Evolutionary conservation across 345 rosid species (phyloP).

Genomic region (Odontarrhena argentea): DNA sequence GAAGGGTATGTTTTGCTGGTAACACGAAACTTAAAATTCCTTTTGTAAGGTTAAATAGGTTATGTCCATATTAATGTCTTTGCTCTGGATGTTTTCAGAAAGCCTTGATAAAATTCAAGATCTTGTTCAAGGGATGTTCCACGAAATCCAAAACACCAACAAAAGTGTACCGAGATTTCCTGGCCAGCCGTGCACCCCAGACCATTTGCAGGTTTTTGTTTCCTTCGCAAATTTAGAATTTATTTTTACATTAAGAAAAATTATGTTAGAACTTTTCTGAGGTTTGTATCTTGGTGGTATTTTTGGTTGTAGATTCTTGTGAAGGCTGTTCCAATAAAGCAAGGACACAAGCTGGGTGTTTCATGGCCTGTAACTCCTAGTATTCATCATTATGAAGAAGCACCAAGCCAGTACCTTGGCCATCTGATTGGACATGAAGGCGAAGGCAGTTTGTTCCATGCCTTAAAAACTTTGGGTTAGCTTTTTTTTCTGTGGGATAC

Average conservation of each 20-base stretch:
- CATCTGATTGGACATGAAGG: slow-evolving; percentile 95
- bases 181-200: slow-evolving; percentile 77
- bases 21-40: background rate
- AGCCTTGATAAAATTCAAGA: slow-evolving; percentile 68
- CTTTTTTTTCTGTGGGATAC: slow-evolving; percentile 16
- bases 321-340: slow-evolving; percentile 72
- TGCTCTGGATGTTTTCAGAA: slow-evolving; percentile 56
- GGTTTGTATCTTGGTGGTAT: slow-evolving; percentile 10
- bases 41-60: background rate
- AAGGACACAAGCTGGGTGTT: slow-evolving; percentile 78
- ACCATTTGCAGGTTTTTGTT: slow-evolving; percentile 75
- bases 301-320: slow-evolving; percentile 67
- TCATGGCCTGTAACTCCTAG: slow-evolving; percentile 86
- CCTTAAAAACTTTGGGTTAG: slow-evolving; percentile 84
- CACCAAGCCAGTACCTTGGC: slow-evolving; percentile 78
- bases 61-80: slow-evolving; percentile 15
- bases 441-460: slow-evolving; percentile 82
- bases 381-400: slow-evolving; percentile 82
- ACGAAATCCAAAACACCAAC: slow-evolving; percentile 61
- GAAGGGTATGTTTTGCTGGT: slow-evolving; percentile 57
- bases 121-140: slow-evolving; percentile 69
- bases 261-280: slow-evolving; percentile 27
- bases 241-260: background rate
- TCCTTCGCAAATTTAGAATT: slow-evolving; percentile 8
- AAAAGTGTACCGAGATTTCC: slow-evolving; percentile 54